A percentile compares a stretch with the other conserved stretches of the same genome.
These are phyloP conservation scores for Pterulicium gracile DNA, from an alignment of 1,284 basidiomycete species.

Conservation along the genomic window DNA sequence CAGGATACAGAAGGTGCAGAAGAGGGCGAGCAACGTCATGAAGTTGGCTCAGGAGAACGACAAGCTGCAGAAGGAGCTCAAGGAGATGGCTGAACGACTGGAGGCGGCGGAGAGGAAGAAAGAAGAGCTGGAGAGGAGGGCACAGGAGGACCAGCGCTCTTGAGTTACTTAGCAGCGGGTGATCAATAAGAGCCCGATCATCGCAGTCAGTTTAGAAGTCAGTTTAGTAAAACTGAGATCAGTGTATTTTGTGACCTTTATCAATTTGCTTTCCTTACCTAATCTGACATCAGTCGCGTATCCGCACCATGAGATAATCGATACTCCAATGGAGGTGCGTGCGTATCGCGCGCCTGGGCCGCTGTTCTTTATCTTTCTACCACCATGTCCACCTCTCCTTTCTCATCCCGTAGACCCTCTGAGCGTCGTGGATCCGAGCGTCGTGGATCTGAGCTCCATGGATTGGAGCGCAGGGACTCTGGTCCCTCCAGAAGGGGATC, in stretches of 20 bases:
- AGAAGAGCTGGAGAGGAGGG: constrained; percentile 38
- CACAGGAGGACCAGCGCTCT: too few relatives aligned
- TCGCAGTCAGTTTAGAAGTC: constrained; percentile 9
- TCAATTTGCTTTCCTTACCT: constrained; percentile 17
- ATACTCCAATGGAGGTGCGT: background rate
- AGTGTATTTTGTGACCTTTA: constrained; percentile 19
- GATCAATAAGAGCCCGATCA: too few relatives aligned
- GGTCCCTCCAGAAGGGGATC: constrained; percentile 51
- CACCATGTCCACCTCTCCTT: constrained; percentile 7
- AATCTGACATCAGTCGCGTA: too few relatives aligned
- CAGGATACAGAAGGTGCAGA: constrained; percentile 55
- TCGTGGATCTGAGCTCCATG: constrained; percentile 26
- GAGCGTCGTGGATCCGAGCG: constrained; percentile 19
- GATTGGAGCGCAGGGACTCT: constrained; percentile 29
- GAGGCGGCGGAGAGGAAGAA: constrained; percentile 61
- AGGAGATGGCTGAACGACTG: constrained; percentile 61
- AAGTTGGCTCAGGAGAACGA: constrained; percentile 69
- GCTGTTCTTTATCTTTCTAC: constrained; percentile 2
- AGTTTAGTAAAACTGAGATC: constrained; percentile 9
- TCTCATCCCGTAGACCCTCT: constrained; percentile 4
- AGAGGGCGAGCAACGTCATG: constrained; percentile 58
- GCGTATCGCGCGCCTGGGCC: constrained; percentile 1
- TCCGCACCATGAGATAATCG: too few relatives aligned
- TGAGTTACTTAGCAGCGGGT: too few relatives aligned
- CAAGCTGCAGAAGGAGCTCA: constrained; percentile 61